These are phyloP conservation scores for Apiotrichum akiyoshidainum DNA, from an alignment of 1,284 basidiomycete genomes.

Conservation along the genomic window DNA sequence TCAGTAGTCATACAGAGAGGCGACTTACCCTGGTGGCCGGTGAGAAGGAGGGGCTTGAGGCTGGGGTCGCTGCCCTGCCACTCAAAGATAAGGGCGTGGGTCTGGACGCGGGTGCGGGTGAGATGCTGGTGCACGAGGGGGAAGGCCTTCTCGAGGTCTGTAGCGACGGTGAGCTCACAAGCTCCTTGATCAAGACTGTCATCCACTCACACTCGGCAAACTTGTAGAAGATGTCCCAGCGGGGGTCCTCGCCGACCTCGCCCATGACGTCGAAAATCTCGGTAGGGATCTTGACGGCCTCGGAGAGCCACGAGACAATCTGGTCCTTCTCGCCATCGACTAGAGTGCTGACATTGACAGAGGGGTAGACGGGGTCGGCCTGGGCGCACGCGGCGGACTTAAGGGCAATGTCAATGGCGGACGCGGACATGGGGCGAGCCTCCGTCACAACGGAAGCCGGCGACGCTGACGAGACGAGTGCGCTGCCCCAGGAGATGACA, in stretches of 20 bases:
- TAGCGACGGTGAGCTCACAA: neutral
- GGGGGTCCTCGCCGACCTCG: conserved; percentile 43
- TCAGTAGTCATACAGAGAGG: neutral
- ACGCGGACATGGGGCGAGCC: neutral
- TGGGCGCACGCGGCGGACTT: neutral
- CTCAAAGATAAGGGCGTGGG: conserved; percentile 63
- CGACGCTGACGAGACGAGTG: neutral
- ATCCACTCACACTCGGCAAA: conserved; percentile 45
- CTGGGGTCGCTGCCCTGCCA: conserved; percentile 60
- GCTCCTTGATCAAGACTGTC: too few relatives aligned
- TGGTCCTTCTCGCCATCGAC: conserved; percentile 27
- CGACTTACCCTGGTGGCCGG: conserved; percentile 58
- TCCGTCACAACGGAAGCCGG: neutral
- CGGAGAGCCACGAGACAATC: conserved; percentile 39
- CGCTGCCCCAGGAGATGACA: neutral
- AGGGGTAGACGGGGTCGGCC: neutral
- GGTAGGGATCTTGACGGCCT: conserved; percentile 46
- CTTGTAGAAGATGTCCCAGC: conserved; percentile 50
- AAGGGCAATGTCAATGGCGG: neutral
- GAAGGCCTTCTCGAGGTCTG: conserved; percentile 47
- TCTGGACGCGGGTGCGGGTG: conserved; percentile 60
- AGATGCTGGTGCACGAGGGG: conserved; percentile 55
- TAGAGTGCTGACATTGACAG: conserved; percentile 24
- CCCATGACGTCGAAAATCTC: conserved; percentile 50
- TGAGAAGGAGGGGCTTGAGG: conserved; percentile 64